These are phyloP conservation scores for Populus hybrid DNA, from an alignment of 441 rosid species.

Conservation along the genomic window DNA sequence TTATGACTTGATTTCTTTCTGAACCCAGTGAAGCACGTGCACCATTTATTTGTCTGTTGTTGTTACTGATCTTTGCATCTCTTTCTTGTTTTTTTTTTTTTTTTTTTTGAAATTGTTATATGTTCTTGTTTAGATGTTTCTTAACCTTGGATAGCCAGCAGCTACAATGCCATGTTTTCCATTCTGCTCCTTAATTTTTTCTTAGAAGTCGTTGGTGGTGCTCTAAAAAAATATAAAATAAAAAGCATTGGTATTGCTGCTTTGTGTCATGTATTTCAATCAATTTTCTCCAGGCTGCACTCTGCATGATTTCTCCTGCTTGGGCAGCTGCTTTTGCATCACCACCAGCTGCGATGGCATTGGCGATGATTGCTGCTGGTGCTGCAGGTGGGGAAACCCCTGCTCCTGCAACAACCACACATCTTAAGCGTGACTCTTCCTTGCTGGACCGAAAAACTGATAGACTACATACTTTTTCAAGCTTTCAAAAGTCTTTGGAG, in stretches of 20 bases:
- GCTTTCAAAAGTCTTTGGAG: constrained; percentile 88
- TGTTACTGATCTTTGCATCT: not conserved
- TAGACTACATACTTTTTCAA: constrained; percentile 82
- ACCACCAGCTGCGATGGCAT: constrained; percentile 99
- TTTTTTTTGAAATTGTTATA: not conserved
- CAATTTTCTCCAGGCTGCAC: constrained; percentile 67
- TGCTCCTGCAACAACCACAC: constrained; percentile 59
- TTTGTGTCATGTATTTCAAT: constrained; percentile 5
- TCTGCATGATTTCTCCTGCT: constrained; percentile 89
- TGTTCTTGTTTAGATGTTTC: not conserved
- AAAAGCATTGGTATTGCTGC: not conserved
- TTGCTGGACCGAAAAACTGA: constrained; percentile 79
- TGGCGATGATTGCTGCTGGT: constrained; percentile 99
- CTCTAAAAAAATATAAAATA: not conserved
- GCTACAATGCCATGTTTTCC: not conserved
- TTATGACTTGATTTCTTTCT: not conserved
- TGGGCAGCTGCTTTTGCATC: constrained; percentile 99
- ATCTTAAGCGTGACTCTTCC: constrained; percentile 79
- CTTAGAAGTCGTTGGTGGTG: not conserved
- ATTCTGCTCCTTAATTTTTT: not conserved
- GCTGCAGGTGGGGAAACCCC: constrained; percentile 93
- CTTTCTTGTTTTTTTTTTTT: not conserved
- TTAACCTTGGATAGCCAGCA: not conserved
- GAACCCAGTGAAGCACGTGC: not conserved
- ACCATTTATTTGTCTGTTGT: not conserved